A percentile compares a stretch with the other conserved stretches of the same genome.
phyloP scores from a whole-genome alignment of 371 early-diverging fungal species.

The Umbelopsis sp. region DNA sequence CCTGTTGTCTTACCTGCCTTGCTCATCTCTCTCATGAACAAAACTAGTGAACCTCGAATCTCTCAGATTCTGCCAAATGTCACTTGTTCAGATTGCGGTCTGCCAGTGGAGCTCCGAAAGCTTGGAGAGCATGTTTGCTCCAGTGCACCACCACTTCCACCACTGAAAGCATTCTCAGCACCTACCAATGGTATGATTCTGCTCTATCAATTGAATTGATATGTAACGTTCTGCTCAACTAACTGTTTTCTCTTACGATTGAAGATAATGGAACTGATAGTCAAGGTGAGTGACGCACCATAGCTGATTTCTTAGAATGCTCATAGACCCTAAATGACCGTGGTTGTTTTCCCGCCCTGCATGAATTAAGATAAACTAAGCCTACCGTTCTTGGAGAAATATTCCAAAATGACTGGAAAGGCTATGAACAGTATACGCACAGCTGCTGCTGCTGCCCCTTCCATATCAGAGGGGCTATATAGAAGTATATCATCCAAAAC shows the following conservation, averaged over 20 bases:
- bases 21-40: slow-evolving; percentile 18
- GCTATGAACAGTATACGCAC: slow-evolving; percentile 15
- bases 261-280: background rate
- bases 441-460: slow-evolving; percentile 22
- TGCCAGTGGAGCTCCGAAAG: slow-evolving; percentile 59
- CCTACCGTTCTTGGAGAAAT: slow-evolving; percentile 40
- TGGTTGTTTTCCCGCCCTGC: slow-evolving; percentile 28
- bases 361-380: slow-evolving; percentile 26
- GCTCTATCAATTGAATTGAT: background rate
- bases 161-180: slow-evolving; percentile 37
- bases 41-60: slow-evolving; percentile 42
- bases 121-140: slow-evolving; percentile 65
- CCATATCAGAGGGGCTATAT: slow-evolving; percentile 25
- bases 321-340: slow-evolving; percentile 18
- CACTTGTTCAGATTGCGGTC: slow-evolving; percentile 68
- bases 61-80: slow-evolving; percentile 65
- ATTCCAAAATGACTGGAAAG: slow-evolving; percentile 37
- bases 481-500: slow-evolving; percentile 15
- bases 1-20: slow-evolving; percentile 4
- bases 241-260: background rate
- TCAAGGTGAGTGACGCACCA: slow-evolving; percentile 20
- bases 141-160: slow-evolving; percentile 60
- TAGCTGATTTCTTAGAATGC: slow-evolving; percentile 8
- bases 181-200: slow-evolving; percentile 25
- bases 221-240: background rate